Evolutionary conservation across 2,329 filamentous ascomycete species (phyloP).

Genomic region (Verruconis gallopava): DNA sequence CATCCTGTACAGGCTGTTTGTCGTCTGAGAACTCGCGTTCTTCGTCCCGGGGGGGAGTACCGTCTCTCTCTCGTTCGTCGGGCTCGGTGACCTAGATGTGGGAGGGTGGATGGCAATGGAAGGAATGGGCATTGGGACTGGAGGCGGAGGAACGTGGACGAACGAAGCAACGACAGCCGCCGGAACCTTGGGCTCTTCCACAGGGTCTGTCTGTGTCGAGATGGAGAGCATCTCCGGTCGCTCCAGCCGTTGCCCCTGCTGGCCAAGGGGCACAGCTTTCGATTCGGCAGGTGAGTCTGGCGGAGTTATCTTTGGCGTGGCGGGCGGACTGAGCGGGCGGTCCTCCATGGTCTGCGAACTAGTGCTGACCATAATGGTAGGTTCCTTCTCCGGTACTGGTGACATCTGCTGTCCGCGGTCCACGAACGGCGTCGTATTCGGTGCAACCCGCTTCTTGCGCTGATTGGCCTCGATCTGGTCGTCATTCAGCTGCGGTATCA

Average conservation of each 20-base stretch:
- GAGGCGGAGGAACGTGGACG: slow-evolving; percentile 22
- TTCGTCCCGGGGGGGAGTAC: slow-evolving; percentile 72
- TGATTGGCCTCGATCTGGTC: slow-evolving; percentile 58
- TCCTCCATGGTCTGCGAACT: slow-evolving; percentile 50
- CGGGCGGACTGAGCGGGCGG: slow-evolving; percentile 47
- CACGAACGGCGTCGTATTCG: slow-evolving; percentile 5
- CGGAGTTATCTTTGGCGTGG: slow-evolving; percentile 44
- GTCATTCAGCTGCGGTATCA: not conserved
- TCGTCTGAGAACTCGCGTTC: slow-evolving; percentile 70
- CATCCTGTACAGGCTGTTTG: slow-evolving; percentile 33
- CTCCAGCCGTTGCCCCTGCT: too few relatives aligned
- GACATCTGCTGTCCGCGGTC: slow-evolving; percentile 11
- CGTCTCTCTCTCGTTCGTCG: slow-evolving; percentile 54
- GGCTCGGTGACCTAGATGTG: slow-evolving; percentile 59
- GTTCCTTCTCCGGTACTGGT: slow-evolving; percentile 8
- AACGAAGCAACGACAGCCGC: slow-evolving; percentile 18
- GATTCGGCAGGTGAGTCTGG: slow-evolving; percentile 25
- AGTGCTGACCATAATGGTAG: slow-evolving; percentile 46
- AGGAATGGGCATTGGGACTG: slow-evolving; percentile 46
- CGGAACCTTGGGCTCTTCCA: slow-evolving; percentile 22
- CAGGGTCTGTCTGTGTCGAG: slow-evolving; percentile 47
- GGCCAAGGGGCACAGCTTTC: slow-evolving; percentile 16
- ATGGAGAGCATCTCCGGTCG: slow-evolving; percentile 37
- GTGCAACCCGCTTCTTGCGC: slow-evolving; percentile 51
- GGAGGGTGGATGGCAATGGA: slow-evolving; percentile 89